Conservation (phyloP, 371 early-diverging fungal species). For the Circinella minor region DNA sequence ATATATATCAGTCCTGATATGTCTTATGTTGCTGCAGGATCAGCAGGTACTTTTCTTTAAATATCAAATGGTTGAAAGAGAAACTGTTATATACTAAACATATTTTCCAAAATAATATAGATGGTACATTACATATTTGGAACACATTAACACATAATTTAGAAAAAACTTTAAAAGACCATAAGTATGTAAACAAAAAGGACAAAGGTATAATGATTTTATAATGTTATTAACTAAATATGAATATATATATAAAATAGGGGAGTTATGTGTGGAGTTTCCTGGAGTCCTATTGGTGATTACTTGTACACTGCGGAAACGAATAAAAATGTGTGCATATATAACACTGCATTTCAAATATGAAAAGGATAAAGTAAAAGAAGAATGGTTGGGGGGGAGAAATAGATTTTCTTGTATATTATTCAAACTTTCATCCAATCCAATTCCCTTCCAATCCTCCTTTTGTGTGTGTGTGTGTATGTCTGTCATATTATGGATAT, state of each 20-base stretch:
- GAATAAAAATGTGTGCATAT: slow-evolving; percentile 68
- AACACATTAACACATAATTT: slow-evolving; percentile 58
- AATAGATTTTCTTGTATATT: too few species aligned
- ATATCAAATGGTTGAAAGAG: neutral
- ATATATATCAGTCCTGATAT: slow-evolving; percentile 79
- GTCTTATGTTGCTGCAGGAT: slow-evolving; percentile 82
- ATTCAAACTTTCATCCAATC: too few species aligned
- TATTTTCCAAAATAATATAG: slow-evolving; percentile 29
- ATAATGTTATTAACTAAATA: neutral
- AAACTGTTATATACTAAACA: neutral
- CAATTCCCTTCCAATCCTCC: too few species aligned
- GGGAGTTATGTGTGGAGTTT: slow-evolving; percentile 59
- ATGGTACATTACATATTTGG: slow-evolving; percentile 83
- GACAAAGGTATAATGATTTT: neutral
- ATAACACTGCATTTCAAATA: slow-evolving; percentile 44
- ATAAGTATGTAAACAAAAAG: slow-evolving; percentile 44
- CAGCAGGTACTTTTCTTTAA: slow-evolving; percentile 47
- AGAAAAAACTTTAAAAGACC: slow-evolving; percentile 55
- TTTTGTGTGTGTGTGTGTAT: too few species aligned
- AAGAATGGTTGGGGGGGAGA: too few species aligned
- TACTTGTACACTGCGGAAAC: slow-evolving; percentile 77
- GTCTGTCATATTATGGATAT: too few species aligned
- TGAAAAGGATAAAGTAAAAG: neutral
- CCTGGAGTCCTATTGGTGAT: slow-evolving; percentile 67
- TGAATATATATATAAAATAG: slow-evolving; percentile 31